Conservation (phyloP, 2,329 filamentous ascomycete species). For the Colletotrichum truncatum region DNA sequence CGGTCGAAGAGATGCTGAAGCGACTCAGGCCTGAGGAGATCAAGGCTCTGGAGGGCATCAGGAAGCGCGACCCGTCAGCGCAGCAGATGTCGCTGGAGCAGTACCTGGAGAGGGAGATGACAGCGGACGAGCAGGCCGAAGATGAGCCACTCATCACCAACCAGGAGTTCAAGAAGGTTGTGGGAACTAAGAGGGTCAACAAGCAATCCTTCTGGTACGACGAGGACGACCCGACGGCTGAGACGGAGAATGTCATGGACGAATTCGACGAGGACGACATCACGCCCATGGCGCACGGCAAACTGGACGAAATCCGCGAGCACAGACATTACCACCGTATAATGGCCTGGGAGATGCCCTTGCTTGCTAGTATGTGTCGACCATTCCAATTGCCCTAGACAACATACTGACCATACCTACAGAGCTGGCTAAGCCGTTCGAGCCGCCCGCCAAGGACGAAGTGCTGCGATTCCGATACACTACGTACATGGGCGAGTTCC, state of each 20-base stretch:
- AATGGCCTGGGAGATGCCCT: slow-evolving; percentile 94
- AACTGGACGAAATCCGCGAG: slow-evolving; percentile 89
- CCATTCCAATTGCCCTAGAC: not conserved
- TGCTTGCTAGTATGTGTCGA: slow-evolving; percentile 78
- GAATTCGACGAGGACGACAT: slow-evolving; percentile 86
- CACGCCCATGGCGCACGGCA: slow-evolving; percentile 81
- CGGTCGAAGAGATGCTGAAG: slow-evolving; percentile 24
- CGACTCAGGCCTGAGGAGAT: slow-evolving; percentile 28
- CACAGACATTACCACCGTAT: slow-evolving; percentile 88
- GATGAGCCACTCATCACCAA: slow-evolving; percentile 20
- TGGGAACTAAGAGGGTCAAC: slow-evolving; percentile 38
- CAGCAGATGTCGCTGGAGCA: slow-evolving; percentile 22
- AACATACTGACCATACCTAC: slow-evolving; percentile 31
- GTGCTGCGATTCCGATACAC: slow-evolving; percentile 96
- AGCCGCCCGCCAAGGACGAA: slow-evolving; percentile 71
- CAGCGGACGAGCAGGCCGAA: slow-evolving; percentile 12
- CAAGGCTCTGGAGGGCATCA: slow-evolving; percentile 39
- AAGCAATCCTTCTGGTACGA: slow-evolving; percentile 58
- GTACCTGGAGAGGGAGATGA: slow-evolving; percentile 16
- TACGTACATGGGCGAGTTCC: slow-evolving; percentile 92
- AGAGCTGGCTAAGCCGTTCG: slow-evolving; percentile 88
- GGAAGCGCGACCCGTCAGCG: slow-evolving; percentile 38
- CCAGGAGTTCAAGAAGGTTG: slow-evolving; percentile 32
- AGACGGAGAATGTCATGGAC: slow-evolving; percentile 61
- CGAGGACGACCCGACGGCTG: slow-evolving; percentile 56